Evolutionary conservation across 371 early-diverging fungal genomes (phyloP), one percentile per base, ranked within the genome.

Genomic region (Basidiobolus meristosporus): DNA sequence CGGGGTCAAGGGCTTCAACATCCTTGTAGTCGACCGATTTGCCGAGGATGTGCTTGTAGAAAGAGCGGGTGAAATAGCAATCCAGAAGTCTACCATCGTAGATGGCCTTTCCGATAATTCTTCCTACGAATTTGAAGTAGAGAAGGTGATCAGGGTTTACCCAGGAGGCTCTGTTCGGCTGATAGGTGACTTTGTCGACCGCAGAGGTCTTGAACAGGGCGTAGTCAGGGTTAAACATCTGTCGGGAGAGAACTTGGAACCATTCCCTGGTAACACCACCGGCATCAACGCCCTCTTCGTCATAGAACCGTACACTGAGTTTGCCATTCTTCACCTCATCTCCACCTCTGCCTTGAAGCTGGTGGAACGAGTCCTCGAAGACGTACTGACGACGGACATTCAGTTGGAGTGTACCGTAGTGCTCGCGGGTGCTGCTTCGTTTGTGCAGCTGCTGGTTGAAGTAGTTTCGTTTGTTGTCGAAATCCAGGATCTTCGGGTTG

Each of bases 201-300:
- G 97, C 93, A 3, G 96, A 87, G 3, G 89, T 84, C 50, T 75
- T 80, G 68, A 99, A 99, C 36, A 99, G 65, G 4, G 96, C 98
- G 53, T 96, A 95, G 59, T 96, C 82, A 7, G 98, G 98, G 57
- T 99, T 90, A 62, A 98, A 91, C 90, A 97, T 96, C 53, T 95
- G 91, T 38, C 90, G 68, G 6, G 96, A 82, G 3, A 99, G 68
- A 7, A 84, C 92, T 38, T 82, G 79, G 72, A 90, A 96, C 97
- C 98, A 99, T 62, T 99, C 99, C 44, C 98, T 77, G 2, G 93
- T 87, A 12, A 99, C 83, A 38, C 99, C 99, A 26, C 99, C 99
- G 19, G 85, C 95, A 70, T 99, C 99, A 1, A 97, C 82, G 38
- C 98, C 99, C 51, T 96, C 96, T 63, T 99, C 99, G 16, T 88